These are phyloP conservation scores for Erodium texanum DNA, from an alignment of 441 rosid genomes.

Conservation along the genomic window DNA sequence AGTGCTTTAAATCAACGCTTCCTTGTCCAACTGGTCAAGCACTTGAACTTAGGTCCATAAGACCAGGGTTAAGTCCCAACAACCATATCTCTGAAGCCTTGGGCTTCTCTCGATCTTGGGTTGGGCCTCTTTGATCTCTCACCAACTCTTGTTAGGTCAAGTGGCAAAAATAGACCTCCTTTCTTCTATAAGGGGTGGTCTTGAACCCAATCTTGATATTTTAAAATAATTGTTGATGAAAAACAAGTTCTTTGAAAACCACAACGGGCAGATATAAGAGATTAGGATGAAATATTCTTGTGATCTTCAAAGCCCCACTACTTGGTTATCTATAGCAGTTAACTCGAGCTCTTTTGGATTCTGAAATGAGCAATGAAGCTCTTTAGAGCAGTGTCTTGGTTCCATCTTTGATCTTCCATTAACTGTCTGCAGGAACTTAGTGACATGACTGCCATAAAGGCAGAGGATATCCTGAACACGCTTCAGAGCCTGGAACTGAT, in stretches of 20 bases:
- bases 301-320: neutral
- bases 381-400: neutral
- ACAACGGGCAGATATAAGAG: neutral
- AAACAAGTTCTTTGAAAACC: neutral
- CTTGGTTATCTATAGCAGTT: neutral
- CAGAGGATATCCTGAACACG: constrained; percentile 83
- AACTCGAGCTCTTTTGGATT: neutral
- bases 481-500: constrained; percentile 92
- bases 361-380: neutral
- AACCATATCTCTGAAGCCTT: too few species aligned
- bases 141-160: too few species aligned
- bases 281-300: neutral
- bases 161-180: too few species aligned
- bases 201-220: too few species aligned
- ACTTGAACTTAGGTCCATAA: too few species aligned
- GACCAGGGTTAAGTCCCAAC: too few species aligned
- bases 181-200: too few species aligned
- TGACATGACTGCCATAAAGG: constrained; percentile 97
- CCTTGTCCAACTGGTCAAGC: too few species aligned
- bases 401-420: neutral
- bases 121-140: too few species aligned
- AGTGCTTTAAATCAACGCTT: neutral
- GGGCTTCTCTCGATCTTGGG: too few species aligned
- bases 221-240: too few species aligned
- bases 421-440: constrained; percentile 65